These are phyloP conservation scores for Fusarium proliferatum DNA, from an alignment of 2,329 filamentous ascomycete species.

Conservation along the genomic window DNA sequence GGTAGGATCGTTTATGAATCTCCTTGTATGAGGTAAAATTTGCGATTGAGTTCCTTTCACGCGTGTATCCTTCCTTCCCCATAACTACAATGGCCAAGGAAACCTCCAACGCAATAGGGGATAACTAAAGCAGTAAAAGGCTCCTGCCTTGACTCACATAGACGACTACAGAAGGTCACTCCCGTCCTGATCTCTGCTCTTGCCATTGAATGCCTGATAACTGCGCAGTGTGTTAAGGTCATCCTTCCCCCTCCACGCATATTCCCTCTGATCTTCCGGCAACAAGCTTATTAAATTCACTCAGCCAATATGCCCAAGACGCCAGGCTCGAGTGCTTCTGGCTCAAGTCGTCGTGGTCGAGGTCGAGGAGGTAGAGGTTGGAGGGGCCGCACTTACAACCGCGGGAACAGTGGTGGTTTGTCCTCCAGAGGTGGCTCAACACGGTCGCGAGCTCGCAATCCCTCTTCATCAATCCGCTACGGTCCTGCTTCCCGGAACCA, in stretches of 20 bases:
- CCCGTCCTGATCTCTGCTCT: background rate
- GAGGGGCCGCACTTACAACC: background rate
- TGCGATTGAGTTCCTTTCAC: background rate
- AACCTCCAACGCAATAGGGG: background rate
- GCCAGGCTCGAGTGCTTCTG: slow-evolving; percentile 9
- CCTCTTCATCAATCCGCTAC: background rate
- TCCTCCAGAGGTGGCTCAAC: slow-evolving; percentile 14
- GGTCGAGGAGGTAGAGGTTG: slow-evolving; percentile 7
- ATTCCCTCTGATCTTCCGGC: background rate
- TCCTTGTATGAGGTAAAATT: background rate
- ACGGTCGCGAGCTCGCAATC: background rate
- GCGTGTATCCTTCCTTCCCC: background rate
- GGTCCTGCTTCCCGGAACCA: background rate
- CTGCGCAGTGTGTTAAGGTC: background rate
- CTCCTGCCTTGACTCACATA: background rate
- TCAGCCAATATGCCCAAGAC: slow-evolving; percentile 23
- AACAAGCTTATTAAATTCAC: background rate
- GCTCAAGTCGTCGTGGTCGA: slow-evolving; percentile 16
- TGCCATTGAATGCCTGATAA: background rate
- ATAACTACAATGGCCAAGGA: background rate
- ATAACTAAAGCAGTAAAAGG: background rate
- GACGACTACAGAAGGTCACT: background rate
- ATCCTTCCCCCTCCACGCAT: background rate
- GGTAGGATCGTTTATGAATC: background rate
- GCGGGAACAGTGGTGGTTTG: slow-evolving; percentile 1